Conservation (phyloP, 2,329 filamentous ascomycete genomes). For the Sporothrix humicola region DNA sequence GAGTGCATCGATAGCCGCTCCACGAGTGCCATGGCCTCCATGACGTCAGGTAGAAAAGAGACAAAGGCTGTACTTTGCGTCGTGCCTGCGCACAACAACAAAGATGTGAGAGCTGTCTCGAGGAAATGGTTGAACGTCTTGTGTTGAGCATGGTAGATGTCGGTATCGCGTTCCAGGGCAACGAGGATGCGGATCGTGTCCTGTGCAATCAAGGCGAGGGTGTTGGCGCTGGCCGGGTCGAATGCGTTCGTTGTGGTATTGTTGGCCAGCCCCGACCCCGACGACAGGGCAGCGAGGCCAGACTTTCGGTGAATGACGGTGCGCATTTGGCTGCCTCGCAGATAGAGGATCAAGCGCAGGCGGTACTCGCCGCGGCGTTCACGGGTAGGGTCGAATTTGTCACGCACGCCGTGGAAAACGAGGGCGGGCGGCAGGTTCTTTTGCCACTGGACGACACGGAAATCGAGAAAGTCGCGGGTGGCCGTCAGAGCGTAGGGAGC, state of each 20-base stretch:
- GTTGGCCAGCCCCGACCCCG: not conserved
- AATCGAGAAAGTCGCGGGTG: conserved; percentile 22
- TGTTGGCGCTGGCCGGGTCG: conserved; percentile 20
- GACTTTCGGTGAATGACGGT: conserved; percentile 16
- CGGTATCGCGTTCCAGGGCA: conserved; percentile 10
- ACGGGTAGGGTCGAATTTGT: conserved; percentile 6
- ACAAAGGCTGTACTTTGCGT: not conserved
- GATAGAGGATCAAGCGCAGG: conserved; percentile 10
- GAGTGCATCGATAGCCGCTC: conserved; percentile 8
- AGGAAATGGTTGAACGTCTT: conserved; percentile 27
- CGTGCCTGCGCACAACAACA: not conserved
- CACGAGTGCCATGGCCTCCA: conserved; percentile 14
- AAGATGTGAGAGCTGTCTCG: conserved; percentile 12
- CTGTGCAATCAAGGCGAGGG: not conserved
- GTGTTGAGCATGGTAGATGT: conserved; percentile 26
- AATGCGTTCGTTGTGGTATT: not conserved
- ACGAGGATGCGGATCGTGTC: conserved; percentile 21
- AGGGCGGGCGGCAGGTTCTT: conserved; percentile 10
- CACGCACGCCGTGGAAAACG: not conserved
- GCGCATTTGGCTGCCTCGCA: conserved; percentile 22
- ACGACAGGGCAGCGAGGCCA: not conserved
- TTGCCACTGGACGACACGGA: conserved; percentile 24
- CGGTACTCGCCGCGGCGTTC: conserved; percentile 23
- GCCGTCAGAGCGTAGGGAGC: conserved; percentile 10
- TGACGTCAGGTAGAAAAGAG: not conserved